Conservation (phyloP, 805 yeast species). For the Teunomyces cretensis region DNA sequence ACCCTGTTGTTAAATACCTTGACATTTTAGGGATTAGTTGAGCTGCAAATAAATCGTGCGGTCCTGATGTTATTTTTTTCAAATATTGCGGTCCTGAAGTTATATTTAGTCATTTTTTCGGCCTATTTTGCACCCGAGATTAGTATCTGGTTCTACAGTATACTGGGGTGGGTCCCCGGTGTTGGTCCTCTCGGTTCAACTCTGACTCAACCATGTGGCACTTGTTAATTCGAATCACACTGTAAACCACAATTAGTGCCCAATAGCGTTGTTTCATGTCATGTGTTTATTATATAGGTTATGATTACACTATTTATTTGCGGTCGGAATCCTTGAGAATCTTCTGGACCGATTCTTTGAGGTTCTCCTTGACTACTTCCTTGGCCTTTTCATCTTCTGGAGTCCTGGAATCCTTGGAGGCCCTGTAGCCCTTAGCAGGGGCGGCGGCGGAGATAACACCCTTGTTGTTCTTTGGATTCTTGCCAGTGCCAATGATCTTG, state of each 20-base stretch:
- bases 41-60: neutral
- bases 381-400: neutral
- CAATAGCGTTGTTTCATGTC: too few species aligned
- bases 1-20: too few species aligned
- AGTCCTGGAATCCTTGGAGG: conserved; percentile 6
- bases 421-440: conserved; percentile 11
- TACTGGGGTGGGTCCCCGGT: conserved; percentile 37
- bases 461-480: conserved; percentile 7
- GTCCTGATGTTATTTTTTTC: neutral
- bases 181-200: conserved; percentile 37
- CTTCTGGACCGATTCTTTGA: neutral
- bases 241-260: too few species aligned
- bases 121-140: neutral
- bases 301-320: neutral
- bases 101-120: neutral
- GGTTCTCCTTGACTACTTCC: neutral
- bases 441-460: neutral
- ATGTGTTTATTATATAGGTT: too few species aligned
- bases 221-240: too few species aligned
- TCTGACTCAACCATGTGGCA: too few species aligned
- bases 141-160: conserved; percentile 34
- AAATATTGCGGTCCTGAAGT: neutral
- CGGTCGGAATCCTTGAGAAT: neutral
- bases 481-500: conserved; percentile 20
- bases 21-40: too few species aligned